Base-by-base conservation (phyloP, 2,329 filamentous ascomycete genomes). In the Aspergillus sp. region DNA sequence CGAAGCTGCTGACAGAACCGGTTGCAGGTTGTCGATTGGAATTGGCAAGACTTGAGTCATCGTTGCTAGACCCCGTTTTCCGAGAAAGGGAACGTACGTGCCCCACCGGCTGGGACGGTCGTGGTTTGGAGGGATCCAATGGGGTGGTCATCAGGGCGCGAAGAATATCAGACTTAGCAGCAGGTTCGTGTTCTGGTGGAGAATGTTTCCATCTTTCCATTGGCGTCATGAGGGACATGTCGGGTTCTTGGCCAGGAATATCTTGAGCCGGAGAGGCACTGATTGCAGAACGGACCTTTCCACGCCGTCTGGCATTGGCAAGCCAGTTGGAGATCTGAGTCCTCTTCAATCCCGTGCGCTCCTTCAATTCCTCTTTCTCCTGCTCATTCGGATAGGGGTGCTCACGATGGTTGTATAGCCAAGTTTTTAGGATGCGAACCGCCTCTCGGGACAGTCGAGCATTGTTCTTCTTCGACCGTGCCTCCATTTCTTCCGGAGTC, bases 241-340 rank as follows among this genome's bases (percentile, higher is more conserved):
- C 63, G 49, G 80, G 74, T 70, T 59, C 78, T 72, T 59, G 77
- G 44, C 58, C 73, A 9, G 88, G 86, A 47, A 95, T 90, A 53
- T 90, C 78, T 41, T 84, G 72, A 56, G 84, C 81, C 1, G 88
- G 86, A 4, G 88, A 90, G 15, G 78, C 81, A 25, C 81, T 82
- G 53, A 84, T 78, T 42, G 81, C 51, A 49, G 80, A 75, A 43
- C 83, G 81, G 47, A 86, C 82, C 71, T 95, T 95, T 58, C 87
- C 84, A 53, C 90, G 80, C 48, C 90, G 82, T 39, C 90, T 83
- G 49, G 89, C 89, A 67, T 95, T 95, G 50, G 90, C 90, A 42
- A 95, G 81, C 90, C 90, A 95, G 64, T 94, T 95, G 9, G 84
- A 85, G 58, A 95, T 91, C 62, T 96, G 90, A 12, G 79, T 85